Conservation (phyloP, 2,329 filamentous ascomycete genomes). For the Xylariaceae sp. region DNA sequence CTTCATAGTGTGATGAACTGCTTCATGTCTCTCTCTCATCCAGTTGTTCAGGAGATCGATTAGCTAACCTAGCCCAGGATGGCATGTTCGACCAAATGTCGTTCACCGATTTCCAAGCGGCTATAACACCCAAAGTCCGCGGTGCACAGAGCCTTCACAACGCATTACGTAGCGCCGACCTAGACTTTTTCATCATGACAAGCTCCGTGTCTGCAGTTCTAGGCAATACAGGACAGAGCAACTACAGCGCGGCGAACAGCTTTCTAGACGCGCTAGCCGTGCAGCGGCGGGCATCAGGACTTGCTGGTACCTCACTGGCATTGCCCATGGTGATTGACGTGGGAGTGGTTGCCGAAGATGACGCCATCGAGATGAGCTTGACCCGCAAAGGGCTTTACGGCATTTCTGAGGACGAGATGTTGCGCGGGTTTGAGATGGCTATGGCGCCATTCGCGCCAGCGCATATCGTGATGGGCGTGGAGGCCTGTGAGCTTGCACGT, state of each 20-base stretch:
- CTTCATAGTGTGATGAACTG: too few species aligned
- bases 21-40: neutral
- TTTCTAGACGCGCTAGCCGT: conserved; percentile 19
- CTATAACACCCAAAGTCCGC: conserved; percentile 16
- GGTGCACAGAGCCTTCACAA: conserved; percentile 17
- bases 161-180: conserved; percentile 9
- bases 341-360: conserved; percentile 20
- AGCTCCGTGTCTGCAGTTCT: conserved; percentile 22
- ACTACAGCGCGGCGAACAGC: conserved; percentile 22
- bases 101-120: conserved; percentile 5
- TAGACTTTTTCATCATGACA: conserved; percentile 25
- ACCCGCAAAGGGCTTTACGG: conserved; percentile 28
- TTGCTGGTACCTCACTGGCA: conserved; percentile 13
- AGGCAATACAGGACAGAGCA: conserved; percentile 19
- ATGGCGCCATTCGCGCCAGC: conserved; percentile 15
- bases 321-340: conserved; percentile 22
- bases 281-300: conserved; percentile 5
- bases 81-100: conserved; percentile 17
- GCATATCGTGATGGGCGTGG: conserved; percentile 18
- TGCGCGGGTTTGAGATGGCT: conserved; percentile 23
- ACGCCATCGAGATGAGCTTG: conserved; percentile 20
- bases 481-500: conserved; percentile 14
- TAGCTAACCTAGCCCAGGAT: conserved; percentile 9
- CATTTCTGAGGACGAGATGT: conserved; percentile 26
- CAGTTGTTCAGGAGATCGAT: conserved; percentile 4